Conservation (phyloP, 139 green algal species). For the Chloropicon primus region DNA sequence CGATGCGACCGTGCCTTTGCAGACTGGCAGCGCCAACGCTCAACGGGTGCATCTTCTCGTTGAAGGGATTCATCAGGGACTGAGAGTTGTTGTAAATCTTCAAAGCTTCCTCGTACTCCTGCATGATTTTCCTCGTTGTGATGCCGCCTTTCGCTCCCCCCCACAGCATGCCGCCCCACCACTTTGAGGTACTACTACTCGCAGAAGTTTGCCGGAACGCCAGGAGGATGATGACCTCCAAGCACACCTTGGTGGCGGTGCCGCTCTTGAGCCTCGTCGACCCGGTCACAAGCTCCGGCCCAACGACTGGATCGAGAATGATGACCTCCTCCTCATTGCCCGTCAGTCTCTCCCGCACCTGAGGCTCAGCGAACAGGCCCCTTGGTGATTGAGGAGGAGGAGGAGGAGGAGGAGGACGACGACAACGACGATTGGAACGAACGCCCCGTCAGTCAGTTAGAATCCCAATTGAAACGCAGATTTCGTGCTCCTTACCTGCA, state of each 20-base stretch:
- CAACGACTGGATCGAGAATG: slow-evolving; percentile 1
- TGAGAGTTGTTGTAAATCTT: neutral
- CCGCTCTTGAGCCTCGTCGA: slow-evolving; percentile 27
- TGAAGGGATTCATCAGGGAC: neutral
- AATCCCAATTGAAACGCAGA: too few relatives aligned
- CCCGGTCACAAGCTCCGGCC: slow-evolving; percentile 22
- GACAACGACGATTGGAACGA: too few relatives aligned
- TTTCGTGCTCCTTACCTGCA: too few relatives aligned
- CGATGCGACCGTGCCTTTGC: neutral
- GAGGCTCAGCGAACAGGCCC: neutral
- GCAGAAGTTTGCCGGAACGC: neutral
- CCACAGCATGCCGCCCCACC: neutral
- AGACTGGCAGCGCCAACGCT: neutral
- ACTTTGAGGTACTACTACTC: neutral
- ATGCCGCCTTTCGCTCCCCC: too few relatives aligned
- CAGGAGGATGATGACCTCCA: slow-evolving; percentile 19
- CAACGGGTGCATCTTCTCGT: neutral
- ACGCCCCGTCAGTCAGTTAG: too few relatives aligned
- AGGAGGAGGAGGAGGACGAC: too few relatives aligned
- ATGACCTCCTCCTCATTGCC: neutral
- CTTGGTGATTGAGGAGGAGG: too few relatives aligned
- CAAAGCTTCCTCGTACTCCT: neutral
- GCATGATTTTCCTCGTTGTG: neutral
- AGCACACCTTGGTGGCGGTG: slow-evolving; percentile 23
- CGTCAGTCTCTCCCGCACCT: neutral